These are phyloP conservation scores for Lindgomyces ingoldianus DNA, from an alignment of 495 filamentous ascomycete species.

Conservation along the genomic window DNA sequence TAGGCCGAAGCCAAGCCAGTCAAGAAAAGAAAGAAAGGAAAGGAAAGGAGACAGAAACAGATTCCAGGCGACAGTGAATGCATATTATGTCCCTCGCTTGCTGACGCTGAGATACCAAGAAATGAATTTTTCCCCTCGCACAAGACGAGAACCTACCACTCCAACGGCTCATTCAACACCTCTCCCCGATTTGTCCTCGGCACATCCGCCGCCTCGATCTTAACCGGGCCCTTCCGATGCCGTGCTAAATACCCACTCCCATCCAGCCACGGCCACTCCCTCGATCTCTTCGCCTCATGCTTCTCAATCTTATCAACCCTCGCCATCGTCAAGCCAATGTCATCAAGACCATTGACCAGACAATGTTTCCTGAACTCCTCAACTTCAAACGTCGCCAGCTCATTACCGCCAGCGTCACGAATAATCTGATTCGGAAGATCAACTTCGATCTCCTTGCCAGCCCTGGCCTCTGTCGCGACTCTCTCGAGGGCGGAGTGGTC, in stretches of 20 bases:
- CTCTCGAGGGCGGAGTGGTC: conserved; percentile 64
- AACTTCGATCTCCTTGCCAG: conserved; percentile 84
- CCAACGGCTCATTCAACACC: conserved; percentile 79
- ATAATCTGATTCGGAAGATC: conserved; percentile 86
- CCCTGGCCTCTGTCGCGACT: conserved; percentile 77
- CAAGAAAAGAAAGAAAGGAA: not conserved
- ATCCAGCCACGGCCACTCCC: conserved; percentile 89
- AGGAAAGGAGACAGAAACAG: not conserved
- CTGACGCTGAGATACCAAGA: too few species aligned
- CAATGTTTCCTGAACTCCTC: conserved; percentile 94
- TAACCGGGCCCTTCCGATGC: conserved; percentile 62
- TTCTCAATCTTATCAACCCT: conserved; percentile 82
- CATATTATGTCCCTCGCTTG: too few species aligned
- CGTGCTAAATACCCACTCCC: conserved; percentile 81
- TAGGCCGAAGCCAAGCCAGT: not conserved
- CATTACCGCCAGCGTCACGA: conserved; percentile 70
- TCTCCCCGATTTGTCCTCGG: conserved; percentile 91
- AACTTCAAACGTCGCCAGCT: conserved; percentile 77
- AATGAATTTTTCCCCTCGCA: too few species aligned
- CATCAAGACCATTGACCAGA: conserved; percentile 90
- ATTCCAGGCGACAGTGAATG: too few species aligned
- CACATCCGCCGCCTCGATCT: conserved; percentile 78
- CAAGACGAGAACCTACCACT: conserved; percentile 70
- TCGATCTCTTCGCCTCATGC: conserved; percentile 76
- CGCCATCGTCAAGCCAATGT: conserved; percentile 93